Base-by-base conservation (phyloP, 2,329 filamentous ascomycete species). In the Colletotrichum theobromicola region DNA sequence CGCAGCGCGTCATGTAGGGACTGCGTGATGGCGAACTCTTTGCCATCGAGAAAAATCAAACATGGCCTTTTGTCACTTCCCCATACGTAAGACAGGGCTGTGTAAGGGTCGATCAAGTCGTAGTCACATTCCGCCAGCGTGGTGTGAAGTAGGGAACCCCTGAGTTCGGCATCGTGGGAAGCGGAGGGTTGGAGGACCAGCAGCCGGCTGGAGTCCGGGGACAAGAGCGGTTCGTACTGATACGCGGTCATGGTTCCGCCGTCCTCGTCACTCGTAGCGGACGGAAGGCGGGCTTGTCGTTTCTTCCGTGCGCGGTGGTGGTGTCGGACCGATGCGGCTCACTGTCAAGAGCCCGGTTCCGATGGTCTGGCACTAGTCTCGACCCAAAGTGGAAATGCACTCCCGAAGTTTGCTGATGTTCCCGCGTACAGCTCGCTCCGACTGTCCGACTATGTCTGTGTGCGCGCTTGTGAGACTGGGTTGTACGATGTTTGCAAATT, bases 1-100 rank as follows among this genome's bases (percentile, higher is more conserved):
- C 84, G 78, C 16, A 87, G 77, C 5, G 84, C 85, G 10, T 74
- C 62, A 8, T 37, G 5, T 0, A 74, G 18, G 1, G 72, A 74
- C 24, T n/a, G 53, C 3, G 68, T 74, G 8, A 72, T 67, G 28
- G 57, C 21, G 3, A 67, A 67, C 3, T n/a, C 12, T 6, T 16
- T 21, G 18, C 42, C 72, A 42, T 79, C 68, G 13, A 81, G 46
- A 4, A 68, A 7, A 8, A 80, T 78, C 21, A 55, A n/a, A n/a
- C 76, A 50, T 18, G 74, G 66, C 34, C 46, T 60, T 28, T 46
- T 60, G 16, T 75, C 57, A 12, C 72, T 67, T 0, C 79, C 79
- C 77, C 79, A 79, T 7, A 63, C 77, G 66, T 81, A 82, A 2
- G 79, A 81, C 37, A 81, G 65, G 18, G 79, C 79, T 67, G 69